These are phyloP conservation scores for Penicillium sp. DNA, from an alignment of 2,329 filamentous ascomycete species.

Conservation along the genomic window DNA sequence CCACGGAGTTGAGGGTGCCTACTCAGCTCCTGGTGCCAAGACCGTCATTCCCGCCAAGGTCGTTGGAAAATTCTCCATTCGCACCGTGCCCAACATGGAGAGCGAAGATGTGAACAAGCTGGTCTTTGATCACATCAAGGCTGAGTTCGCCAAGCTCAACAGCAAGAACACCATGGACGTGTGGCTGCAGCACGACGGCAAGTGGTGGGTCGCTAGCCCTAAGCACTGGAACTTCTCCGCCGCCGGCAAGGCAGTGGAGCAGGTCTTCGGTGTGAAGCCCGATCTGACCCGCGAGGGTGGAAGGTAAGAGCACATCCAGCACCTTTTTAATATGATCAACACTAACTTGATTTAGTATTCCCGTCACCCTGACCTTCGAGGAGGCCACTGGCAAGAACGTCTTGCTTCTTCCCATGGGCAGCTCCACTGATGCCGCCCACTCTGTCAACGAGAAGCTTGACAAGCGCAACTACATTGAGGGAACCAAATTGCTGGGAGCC, in stretches of 20 bases:
- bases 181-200: conserved; percentile 82
- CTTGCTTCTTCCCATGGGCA: conserved; percentile 92
- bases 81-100: conserved; percentile 97
- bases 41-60: conserved; percentile 99
- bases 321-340: not conserved
- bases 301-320: conserved; percentile 55
- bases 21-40: conserved; percentile 90
- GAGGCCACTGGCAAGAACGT: conserved; percentile 98
- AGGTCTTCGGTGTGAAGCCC: conserved; percentile 89
- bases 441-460: conserved; percentile 99
- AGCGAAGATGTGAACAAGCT: conserved; percentile 82
- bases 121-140: conserved; percentile 81
- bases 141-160: conserved; percentile 79
- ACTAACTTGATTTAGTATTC: conserved; percentile 68
- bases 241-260: conserved; percentile 91
- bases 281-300: conserved; percentile 97
- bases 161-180: conserved; percentile 92
- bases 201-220: conserved; percentile 98
- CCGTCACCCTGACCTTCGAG: conserved; percentile 95
- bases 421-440: conserved; percentile 93
- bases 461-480: conserved; percentile 96
- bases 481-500: conserved; percentile 90
- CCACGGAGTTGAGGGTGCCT: conserved; percentile 93
- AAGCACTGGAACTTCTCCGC: conserved; percentile 99
- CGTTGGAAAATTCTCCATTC: conserved; percentile 96